Evolutionary conservation across 139 green algal species (phyloP), one percentile per base, ranked within the genome.

Genomic region (Picochlorum costavermella): DNA sequence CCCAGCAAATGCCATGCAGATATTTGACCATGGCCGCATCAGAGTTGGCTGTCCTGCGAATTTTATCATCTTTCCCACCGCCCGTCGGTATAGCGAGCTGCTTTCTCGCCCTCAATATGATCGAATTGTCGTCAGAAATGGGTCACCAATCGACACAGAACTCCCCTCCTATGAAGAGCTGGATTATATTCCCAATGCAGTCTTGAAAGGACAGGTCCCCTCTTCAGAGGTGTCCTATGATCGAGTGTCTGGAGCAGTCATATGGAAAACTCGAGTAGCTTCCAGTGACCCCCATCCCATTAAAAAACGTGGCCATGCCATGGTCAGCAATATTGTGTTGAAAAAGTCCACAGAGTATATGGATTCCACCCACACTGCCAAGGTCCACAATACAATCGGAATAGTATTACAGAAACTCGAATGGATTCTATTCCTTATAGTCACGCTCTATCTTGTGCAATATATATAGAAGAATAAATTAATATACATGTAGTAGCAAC

Each of bases 1-100:
- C 26, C 84, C 84, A 14, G 82, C 82, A 29, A 64, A 65, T 26
- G 83, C 79, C n/a, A 90, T 90, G 84, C 20, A 60, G 6, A 60
- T 90, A 50, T 43, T 44, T 2, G 16, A n/a, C n/a, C 57, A 77
- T 25, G 69, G 84, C 28, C 29, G 60, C 29, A 61, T 89, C 0
- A 40, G 16, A 14, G 33, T 61, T 2, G 84, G 82, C 14, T 59
- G 60, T 11, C 62, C 63, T 26, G 84, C 84, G 20, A 50, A 90
- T 68, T 66, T 89, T n/a, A 75, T 90, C 5, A 44, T 88, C 30
- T 86, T 89, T 58, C 46, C 46, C 10, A 68, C 68, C 8, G 83
- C 50, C 20, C 69, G 83, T 11, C 49, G 51, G n/a, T 89, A 83
- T 68, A 78, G 64, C 23, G 83, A 90, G 68, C 64, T 86, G 16